A percentile compares a stretch with the other conserved stretches of the same genome.
These are phyloP conservation scores for Eragrostis curvula DNA, from an alignment of 176 grass and related monocot genomes.

Conservation along the genomic window DNA sequence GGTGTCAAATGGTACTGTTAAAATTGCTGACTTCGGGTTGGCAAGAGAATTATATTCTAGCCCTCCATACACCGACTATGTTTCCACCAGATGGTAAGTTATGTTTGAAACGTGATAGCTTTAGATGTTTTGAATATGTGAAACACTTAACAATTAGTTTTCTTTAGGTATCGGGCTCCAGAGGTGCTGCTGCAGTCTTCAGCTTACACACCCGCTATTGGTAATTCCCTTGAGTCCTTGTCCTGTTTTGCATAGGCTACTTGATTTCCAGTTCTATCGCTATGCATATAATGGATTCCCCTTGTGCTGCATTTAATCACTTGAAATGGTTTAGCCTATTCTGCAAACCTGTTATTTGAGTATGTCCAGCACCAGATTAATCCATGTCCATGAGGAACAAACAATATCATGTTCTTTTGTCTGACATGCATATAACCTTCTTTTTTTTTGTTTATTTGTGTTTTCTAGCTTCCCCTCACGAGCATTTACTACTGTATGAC, in stretches of 20 bases:
- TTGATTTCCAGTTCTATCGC: conserved; percentile 1
- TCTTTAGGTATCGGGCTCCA: conserved; percentile 82
- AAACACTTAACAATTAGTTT: not conserved
- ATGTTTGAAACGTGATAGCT: not conserved
- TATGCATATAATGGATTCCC: not conserved
- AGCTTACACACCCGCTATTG: conserved; percentile 82
- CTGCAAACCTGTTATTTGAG: not conserved
- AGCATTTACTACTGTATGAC: not conserved
- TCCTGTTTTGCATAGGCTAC: not conserved
- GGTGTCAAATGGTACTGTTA: conserved; percentile 67
- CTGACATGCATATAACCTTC: not conserved
- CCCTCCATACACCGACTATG: conserved; percentile 96
- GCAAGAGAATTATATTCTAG: conserved; percentile 87
- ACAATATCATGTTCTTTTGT: not conserved
- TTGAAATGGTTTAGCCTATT: not conserved
- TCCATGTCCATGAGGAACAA: not conserved
- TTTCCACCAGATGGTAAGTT: conserved; percentile 96
- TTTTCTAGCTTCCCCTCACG: not conserved
- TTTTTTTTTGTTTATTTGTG: not conserved
- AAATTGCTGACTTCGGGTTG: conserved; percentile 97
- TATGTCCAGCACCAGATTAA: not conserved
- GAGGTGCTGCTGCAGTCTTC: conserved; percentile 78
- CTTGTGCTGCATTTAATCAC: not conserved
- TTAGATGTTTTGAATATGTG: conserved; percentile 9
- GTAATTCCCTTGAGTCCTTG: conserved; percentile 43